Conservation (phyloP, 2,329 filamentous ascomycete species). For the Cercospora beticola region DNA sequence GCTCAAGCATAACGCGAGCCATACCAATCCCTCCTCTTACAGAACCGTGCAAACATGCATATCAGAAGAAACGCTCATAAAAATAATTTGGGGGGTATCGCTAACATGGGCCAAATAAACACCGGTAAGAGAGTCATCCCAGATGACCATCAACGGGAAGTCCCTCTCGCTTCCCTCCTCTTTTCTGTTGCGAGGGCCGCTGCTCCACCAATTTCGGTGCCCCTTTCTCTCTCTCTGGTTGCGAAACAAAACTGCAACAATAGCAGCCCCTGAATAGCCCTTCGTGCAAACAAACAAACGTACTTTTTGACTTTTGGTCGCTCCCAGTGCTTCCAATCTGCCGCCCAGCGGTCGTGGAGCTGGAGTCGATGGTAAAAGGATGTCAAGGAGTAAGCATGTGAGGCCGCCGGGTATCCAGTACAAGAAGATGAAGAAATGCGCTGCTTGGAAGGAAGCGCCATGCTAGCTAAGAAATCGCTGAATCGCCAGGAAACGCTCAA, state of each 20-base stretch:
- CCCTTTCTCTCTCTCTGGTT: background rate
- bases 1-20: background rate
- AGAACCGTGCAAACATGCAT: background rate
- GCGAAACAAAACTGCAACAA: background rate
- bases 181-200: background rate
- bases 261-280: background rate
- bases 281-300: constrained; percentile 1
- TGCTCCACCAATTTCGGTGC: background rate
- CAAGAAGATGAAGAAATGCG: background rate
- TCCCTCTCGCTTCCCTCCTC: background rate
- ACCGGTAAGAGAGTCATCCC: background rate
- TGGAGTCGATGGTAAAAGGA: background rate
- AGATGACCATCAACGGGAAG: background rate
- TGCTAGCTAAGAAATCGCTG: background rate
- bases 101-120: background rate
- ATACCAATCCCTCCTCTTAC: background rate
- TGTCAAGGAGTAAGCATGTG: constrained; percentile 11
- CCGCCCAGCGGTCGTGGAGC: constrained; percentile 3
- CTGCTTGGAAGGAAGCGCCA: background rate
- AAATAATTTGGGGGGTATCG: constrained; percentile 1
- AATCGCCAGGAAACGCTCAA: background rate
- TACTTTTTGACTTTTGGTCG: constrained; percentile 6
- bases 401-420: constrained; percentile 20
- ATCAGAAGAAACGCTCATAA: background rate
- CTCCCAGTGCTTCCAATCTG: background rate